Base-by-base conservation (phyloP, 163 green algal genomes). In the Coccomyxa subellipsoidea region DNA sequence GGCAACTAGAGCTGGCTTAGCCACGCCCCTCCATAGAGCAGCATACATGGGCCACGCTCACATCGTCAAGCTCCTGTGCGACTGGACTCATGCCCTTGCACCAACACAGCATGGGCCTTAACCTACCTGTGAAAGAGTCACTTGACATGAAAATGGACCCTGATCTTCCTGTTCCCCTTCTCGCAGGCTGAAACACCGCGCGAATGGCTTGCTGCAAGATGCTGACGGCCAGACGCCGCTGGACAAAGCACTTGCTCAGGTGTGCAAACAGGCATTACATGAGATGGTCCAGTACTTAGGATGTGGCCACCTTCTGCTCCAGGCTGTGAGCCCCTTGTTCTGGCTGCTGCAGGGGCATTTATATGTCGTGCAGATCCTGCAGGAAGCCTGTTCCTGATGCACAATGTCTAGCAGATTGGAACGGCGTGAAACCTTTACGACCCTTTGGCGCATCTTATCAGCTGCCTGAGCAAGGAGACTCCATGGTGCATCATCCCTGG, bases 11-110 rank as follows among this genome's bases (percentile, higher is more conserved):
- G 85, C 86, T 7, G 87, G 90, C 54, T 66, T 81, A 27, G 84
- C 90, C 23, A 94, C 90, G 9, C 54, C 91, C 23, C 82, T 95
- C 36, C 91, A 95, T 47, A 78, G 91, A 34, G 91, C 91, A 15
- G 90, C 91, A 7, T 87, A 85, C 40, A 89, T 88, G 82, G 91
- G 91, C 0, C 88, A 92, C 54, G 0, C 25, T 0, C 15, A 38
- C 0, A 75, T 91, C 7, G 80, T 90, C 6, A 29, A 85, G 0
- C 15, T 83, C 6, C 78, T 95, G 89, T 92, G 80, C 88, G 88
- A 78, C 1, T n/a, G n/a, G n/a, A n/a, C 27, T 21, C 39, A 18
- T 78, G 9, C 2, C 23, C n/a, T n/a, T n/a, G n/a, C n/a, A n/a
- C n/a, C n/a, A n/a, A n/a, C n/a, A n/a, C n/a, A n/a, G n/a, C n/a